Evolutionary conservation across 495 filamentous ascomycete genomes (phyloP).

Genomic region (Bryoglossum gracile): DNA sequence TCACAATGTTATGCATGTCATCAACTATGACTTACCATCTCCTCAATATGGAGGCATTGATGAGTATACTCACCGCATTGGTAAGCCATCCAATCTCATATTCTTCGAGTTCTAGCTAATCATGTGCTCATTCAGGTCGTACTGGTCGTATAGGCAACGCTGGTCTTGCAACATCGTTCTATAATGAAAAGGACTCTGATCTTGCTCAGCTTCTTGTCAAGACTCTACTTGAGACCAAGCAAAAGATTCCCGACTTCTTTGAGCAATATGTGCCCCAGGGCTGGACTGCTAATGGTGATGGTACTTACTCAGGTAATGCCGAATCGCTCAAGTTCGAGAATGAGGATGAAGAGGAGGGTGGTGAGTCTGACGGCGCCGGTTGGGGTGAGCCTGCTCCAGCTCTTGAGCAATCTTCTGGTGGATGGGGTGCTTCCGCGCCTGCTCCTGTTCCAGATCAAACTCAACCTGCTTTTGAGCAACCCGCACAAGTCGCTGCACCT

Average conservation of each 20-base stretch:
- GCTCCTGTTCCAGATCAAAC: not conserved
- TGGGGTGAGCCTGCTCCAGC: conserved; percentile 14
- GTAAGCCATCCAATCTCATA: no score
- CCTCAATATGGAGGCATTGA: conserved; percentile 72
- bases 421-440: conserved; percentile 7
- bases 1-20: conserved; percentile 75
- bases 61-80: conserved; percentile 93
- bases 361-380: conserved; percentile 7
- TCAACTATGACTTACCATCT: conserved; percentile 84
- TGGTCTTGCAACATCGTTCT: conserved; percentile 85
- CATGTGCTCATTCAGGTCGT: conserved; percentile 65
- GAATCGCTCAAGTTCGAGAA: conserved; percentile 50
- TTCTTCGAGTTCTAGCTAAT: no score
- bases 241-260: conserved; percentile 78
- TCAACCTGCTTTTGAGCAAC: not conserved
- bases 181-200: conserved; percentile 60
- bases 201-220: conserved; percentile 66
- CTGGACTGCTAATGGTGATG: conserved; percentile 13
- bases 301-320: no score
- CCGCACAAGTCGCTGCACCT: no score
- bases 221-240: conserved; percentile 69
- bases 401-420: conserved; percentile 3
- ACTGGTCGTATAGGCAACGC: conserved; percentile 89
- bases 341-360: conserved; percentile 34
- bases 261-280: conserved; percentile 50